phyloP scores from a whole-genome alignment of 1,284 basidiomycete genomes.

The Cutaneotrichosporon sp. region DNA sequence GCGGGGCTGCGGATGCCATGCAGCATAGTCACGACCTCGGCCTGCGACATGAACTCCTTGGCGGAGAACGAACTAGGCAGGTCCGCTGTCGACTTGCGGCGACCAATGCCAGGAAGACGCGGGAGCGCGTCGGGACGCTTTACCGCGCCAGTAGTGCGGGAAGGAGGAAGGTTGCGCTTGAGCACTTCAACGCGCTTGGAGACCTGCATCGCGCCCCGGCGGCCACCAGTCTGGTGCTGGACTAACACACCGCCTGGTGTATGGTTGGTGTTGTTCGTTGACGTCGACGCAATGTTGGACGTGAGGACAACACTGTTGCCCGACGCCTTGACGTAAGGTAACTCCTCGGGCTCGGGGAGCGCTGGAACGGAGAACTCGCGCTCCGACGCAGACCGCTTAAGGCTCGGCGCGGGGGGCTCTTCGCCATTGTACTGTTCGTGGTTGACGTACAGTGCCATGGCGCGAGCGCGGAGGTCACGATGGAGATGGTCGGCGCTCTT shows the following conservation, averaged over 20 bases:
- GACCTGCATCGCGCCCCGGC: slow-evolving; percentile 50
- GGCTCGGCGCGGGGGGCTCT: slow-evolving; percentile 32
- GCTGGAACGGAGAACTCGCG: slow-evolving; percentile 26
- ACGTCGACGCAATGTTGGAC: slow-evolving; percentile 83
- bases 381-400: slow-evolving; percentile 39
- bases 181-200: slow-evolving; percentile 53
- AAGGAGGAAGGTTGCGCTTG: slow-evolving; percentile 42
- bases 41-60: slow-evolving; percentile 43
- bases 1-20: slow-evolving; percentile 35
- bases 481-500: slow-evolving; percentile 14
- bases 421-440: slow-evolving; percentile 39
- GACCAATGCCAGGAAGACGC: slow-evolving; percentile 1
- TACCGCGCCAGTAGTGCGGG: not conserved
- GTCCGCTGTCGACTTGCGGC: slow-evolving; percentile 24
- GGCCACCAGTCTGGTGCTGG: slow-evolving; percentile 14
- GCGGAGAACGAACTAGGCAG: slow-evolving; percentile 5
- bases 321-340: slow-evolving; percentile 72
- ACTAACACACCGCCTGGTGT: slow-evolving; percentile 22
- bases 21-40: slow-evolving; percentile 46
- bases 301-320: slow-evolving; percentile 93
- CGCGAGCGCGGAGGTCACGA: slow-evolving; percentile 44
- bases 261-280: slow-evolving; percentile 52
- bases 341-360: slow-evolving; percentile 32
- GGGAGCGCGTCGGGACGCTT: slow-evolving; percentile 4
- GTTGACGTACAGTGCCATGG: slow-evolving; percentile 46